Conservation (phyloP, 2,329 filamentous ascomycete species). For the Harringtonia aguacate region DNA sequence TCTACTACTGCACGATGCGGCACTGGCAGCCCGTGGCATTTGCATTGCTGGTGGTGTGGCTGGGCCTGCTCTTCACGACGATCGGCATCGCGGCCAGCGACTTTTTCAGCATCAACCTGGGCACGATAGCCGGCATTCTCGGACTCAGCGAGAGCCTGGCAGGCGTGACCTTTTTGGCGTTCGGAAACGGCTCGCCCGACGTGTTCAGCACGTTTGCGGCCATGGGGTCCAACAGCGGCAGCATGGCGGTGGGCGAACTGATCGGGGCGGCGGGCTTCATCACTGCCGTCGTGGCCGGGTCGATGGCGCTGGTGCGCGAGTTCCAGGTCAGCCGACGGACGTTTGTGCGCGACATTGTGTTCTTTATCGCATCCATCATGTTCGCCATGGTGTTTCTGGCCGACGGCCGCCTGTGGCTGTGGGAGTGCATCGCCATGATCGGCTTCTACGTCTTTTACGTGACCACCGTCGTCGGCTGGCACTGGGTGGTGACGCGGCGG, state of each 20-base stretch:
- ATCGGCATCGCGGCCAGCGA: conserved; percentile 97
- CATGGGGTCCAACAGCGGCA: conserved; percentile 95
- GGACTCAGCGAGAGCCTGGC: conserved; percentile 94
- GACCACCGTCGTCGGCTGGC: conserved; percentile 76
- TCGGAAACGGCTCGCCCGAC: conserved; percentile 95
- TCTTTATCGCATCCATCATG: conserved; percentile 77
- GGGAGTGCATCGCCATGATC: conserved; percentile 89
- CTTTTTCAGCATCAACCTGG: conserved; percentile 95
- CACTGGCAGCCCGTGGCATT: conserved; percentile 69
- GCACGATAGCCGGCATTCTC: conserved; percentile 78
- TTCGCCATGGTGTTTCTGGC: conserved; percentile 83
- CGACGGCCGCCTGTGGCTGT: conserved; percentile 73
- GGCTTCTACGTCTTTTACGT: conserved; percentile 88
- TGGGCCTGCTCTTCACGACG: conserved; percentile 84
- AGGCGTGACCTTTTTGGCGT: conserved; percentile 90
- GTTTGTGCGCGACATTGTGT: conserved; percentile 83
- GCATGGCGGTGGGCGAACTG: conserved; percentile 87
- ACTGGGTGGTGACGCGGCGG: conserved; percentile 67
- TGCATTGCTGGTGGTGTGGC: conserved; percentile 65
- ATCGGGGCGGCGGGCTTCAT: conserved; percentile 95
- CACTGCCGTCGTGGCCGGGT: conserved; percentile 88
- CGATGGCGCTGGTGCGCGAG: conserved; percentile 92
- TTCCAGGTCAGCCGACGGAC: conserved; percentile 85
- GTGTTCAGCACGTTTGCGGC: conserved; percentile 98
- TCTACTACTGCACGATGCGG: conserved; percentile 79